A percentile compares a stretch with the other conserved stretches of the same genome.
These are phyloP conservation scores for Ustilago crameri DNA, from an alignment of 1,284 basidiomycete genomes.

Conservation along the genomic window DNA sequence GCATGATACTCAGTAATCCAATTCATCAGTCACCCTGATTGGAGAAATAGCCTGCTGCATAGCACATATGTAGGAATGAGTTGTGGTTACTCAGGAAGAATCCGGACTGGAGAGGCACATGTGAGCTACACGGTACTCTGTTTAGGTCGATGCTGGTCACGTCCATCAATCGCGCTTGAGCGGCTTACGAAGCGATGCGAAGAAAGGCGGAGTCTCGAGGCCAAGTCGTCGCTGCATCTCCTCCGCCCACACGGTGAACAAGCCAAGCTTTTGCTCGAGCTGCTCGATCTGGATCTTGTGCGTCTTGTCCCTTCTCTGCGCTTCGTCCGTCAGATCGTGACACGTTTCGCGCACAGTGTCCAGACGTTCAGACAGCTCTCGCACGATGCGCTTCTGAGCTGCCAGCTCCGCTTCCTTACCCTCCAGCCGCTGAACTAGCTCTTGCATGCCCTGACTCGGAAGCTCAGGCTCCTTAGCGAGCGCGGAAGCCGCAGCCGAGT, in stretches of 20 bases:
- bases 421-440: slow-evolving; percentile 12
- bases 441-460: neutral
- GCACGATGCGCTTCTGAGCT: slow-evolving; percentile 11
- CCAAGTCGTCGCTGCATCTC: slow-evolving; percentile 41
- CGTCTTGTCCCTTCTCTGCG: slow-evolving; percentile 29
- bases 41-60: no score
- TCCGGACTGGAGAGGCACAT: no score
- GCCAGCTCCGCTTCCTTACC: slow-evolving; percentile 20
- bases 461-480: neutral
- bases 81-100: neutral
- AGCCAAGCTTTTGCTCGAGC: slow-evolving; percentile 42
- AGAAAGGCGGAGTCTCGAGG: slow-evolving; percentile 37
- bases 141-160: no score
- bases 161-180: slow-evolving; percentile 23
- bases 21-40: no score
- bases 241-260: slow-evolving; percentile 44
- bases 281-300: slow-evolving; percentile 36
- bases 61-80: neutral
- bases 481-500: neutral
- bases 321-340: slow-evolving; percentile 40
- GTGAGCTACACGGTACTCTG: no score
- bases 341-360: slow-evolving; percentile 37
- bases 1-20: slow-evolving; percentile 2
- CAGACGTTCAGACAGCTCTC: slow-evolving; percentile 30
- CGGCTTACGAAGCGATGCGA: slow-evolving; percentile 41